phyloP scores from a whole-genome alignment of 768 basidiomycete species.

The Amanita fuliginea region DNA sequence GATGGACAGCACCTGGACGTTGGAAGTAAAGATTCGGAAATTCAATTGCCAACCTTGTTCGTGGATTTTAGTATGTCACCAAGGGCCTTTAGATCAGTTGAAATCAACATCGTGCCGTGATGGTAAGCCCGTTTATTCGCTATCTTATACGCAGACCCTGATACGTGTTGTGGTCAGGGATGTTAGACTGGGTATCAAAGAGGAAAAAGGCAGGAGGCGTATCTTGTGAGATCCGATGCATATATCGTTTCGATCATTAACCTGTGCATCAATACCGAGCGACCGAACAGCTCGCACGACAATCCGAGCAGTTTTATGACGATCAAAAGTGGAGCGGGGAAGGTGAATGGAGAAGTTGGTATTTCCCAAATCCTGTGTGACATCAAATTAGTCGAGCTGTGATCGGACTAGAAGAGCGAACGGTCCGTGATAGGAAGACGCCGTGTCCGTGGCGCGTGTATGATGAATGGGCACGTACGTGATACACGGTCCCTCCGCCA shows the following conservation, averaged over 20 bases:
- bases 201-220: conserved; percentile 26
- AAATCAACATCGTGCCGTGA: conserved; percentile 97
- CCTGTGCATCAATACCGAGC: conserved; percentile 62
- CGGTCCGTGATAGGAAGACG: not conserved
- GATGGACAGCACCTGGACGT: not conserved
- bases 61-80: conserved; percentile 55
- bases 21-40: not conserved
- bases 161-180: conserved; percentile 47
- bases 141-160: conserved; percentile 97
- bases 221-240: conserved; percentile 85
- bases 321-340: conserved; percentile 70
- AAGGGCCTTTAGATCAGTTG: conserved; percentile 61
- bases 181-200: not conserved
- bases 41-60: conserved; percentile 38
- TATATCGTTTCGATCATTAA: conserved; percentile 90
- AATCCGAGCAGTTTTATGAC: conserved; percentile 67
- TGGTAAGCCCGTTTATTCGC: conserved; percentile 87
- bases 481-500: conserved; percentile 94
- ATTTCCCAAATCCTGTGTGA: conserved; percentile 80
- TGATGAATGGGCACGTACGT: conserved; percentile 41
- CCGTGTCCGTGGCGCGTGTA: not conserved
- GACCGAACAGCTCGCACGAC: conserved; percentile 65
- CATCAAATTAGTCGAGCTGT: not conserved
- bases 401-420: not conserved
- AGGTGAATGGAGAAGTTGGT: conserved; percentile 95